Percentiles rank a stretch among this genome's conserved stretches.
These are phyloP conservation scores for Fusarium caatingaense DNA, from an alignment of 2,329 filamentous ascomycete species.

Conservation along the genomic window DNA sequence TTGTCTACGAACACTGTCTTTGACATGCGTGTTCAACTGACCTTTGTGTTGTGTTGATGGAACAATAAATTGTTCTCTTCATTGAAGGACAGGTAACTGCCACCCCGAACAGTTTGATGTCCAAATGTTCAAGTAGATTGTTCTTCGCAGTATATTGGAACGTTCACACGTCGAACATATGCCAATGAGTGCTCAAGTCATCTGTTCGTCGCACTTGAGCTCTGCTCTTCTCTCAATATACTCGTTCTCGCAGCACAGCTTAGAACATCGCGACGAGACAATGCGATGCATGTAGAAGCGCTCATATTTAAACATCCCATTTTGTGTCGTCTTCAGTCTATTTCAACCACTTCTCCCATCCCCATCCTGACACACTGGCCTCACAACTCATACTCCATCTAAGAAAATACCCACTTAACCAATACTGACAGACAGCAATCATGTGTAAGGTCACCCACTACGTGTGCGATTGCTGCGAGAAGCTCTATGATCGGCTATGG, in stretches of 20 bases:
- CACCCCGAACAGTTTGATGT: too few relatives aligned
- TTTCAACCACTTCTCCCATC: not conserved
- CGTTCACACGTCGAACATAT: too few relatives aligned
- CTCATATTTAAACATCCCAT: not conserved
- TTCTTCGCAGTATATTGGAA: too few relatives aligned
- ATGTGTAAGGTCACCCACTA: not conserved
- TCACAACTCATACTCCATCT: not conserved
- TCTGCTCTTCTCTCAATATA: accelerated
- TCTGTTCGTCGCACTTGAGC: not conserved
- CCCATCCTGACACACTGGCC: not conserved
- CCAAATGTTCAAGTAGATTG: too few relatives aligned
- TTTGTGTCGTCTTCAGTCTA: accelerated
- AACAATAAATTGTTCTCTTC: not conserved
- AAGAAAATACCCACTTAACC: not conserved
- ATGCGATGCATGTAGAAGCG: accelerated
- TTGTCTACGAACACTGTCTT: not conserved
- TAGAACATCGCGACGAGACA: not conserved
- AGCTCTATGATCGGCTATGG: not conserved
- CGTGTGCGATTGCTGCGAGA: not conserved
- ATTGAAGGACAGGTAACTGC: too few relatives aligned
- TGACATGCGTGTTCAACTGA: not conserved
- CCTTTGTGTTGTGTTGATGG: not conserved
- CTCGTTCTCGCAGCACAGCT: not conserved
- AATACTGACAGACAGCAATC: not conserved
- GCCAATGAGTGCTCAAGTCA: not conserved